Evolutionary conservation across 225 moss, liverwort and hornwort genomes (phyloP).

Genomic region (Rhytidiadelphus loreus): DNA sequence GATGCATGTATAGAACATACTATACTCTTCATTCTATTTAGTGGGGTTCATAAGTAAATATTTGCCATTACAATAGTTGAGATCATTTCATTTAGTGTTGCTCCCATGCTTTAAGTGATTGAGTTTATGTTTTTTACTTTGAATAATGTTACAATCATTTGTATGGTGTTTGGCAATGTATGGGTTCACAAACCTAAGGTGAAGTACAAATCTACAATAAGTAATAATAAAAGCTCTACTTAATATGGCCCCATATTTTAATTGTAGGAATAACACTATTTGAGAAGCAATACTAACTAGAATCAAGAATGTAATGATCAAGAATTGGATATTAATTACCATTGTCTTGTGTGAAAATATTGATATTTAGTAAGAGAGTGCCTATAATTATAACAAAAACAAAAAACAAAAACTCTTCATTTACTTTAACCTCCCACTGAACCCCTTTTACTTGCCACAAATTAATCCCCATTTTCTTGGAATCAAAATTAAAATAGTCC

Average conservation of each 20-base stretch:
- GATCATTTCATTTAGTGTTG: neutral
- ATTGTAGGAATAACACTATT: neutral
- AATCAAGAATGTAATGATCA: too few relatives aligned
- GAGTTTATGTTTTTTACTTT: neutral
- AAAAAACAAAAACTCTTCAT: neutral
- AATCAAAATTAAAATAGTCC: too few relatives aligned
- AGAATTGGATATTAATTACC: neutral
- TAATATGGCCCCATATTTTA: neutral
- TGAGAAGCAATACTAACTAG: neutral
- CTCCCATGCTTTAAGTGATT: neutral
- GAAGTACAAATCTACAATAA: rapidly evolving
- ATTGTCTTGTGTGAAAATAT: neutral
- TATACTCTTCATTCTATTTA: too few relatives aligned
- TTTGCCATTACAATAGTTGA: neutral
- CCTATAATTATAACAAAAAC: neutral
- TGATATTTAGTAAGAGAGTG: neutral
- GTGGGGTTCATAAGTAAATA: neutral
- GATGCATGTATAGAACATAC: neutral
- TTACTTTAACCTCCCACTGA: too few relatives aligned
- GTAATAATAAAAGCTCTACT: neutral
- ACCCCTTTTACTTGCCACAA: neutral
- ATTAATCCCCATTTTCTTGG: neutral
- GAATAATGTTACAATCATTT: neutral
- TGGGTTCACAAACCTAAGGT: neutral
- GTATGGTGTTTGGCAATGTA: neutral